Evolutionary conservation across 1,284 basidiomycete genomes (phyloP).

Genomic region (Xerocomus minutiporus): DNA sequence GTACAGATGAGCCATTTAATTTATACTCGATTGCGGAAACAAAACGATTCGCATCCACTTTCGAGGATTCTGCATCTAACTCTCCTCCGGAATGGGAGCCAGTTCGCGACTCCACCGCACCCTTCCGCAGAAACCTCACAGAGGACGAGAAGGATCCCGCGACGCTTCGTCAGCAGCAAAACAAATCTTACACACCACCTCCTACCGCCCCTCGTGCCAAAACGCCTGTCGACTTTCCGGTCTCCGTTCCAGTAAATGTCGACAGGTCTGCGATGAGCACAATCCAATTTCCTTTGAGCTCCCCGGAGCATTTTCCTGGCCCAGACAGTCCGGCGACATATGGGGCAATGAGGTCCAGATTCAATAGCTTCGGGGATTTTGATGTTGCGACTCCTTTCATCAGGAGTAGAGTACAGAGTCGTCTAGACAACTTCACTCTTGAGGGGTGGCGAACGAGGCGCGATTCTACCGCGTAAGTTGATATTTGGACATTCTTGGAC

Average conservation of each 20-base stretch:
- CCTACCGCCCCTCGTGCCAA: slow-evolving; percentile 44
- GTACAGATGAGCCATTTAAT: slow-evolving; percentile 70
- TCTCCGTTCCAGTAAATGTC: slow-evolving; percentile 43
- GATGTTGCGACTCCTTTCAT: slow-evolving; percentile 71
- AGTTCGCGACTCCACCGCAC: slow-evolving; percentile 61
- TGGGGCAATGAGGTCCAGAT: slow-evolving; percentile 50
- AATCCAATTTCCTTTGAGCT: slow-evolving; percentile 75
- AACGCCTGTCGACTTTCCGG: slow-evolving; percentile 53
- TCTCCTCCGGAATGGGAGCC: slow-evolving; percentile 52
- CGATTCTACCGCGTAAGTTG: slow-evolving; percentile 75
- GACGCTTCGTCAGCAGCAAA: slow-evolving; percentile 42
- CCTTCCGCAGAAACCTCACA: slow-evolving; percentile 74
- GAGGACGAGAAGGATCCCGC: slow-evolving; percentile 71
- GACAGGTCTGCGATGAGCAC: slow-evolving; percentile 54
- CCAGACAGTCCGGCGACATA: slow-evolving; percentile 53
- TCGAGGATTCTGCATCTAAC: slow-evolving; percentile 48
- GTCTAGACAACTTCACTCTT: slow-evolving; percentile 54
- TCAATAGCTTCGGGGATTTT: slow-evolving; percentile 65
- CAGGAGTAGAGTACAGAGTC: slow-evolving; percentile 75
- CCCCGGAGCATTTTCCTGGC: slow-evolving; percentile 53
- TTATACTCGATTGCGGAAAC: slow-evolving; percentile 77
- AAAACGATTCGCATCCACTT: slow-evolving; percentile 48
- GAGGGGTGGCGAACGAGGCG: slow-evolving; percentile 77
- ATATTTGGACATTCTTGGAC: not conserved
- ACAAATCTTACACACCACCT: slow-evolving; percentile 30